Evolutionary conservation across 2,329 filamentous ascomycete species (phyloP).

Genomic region (Aspergillus terreus): DNA sequence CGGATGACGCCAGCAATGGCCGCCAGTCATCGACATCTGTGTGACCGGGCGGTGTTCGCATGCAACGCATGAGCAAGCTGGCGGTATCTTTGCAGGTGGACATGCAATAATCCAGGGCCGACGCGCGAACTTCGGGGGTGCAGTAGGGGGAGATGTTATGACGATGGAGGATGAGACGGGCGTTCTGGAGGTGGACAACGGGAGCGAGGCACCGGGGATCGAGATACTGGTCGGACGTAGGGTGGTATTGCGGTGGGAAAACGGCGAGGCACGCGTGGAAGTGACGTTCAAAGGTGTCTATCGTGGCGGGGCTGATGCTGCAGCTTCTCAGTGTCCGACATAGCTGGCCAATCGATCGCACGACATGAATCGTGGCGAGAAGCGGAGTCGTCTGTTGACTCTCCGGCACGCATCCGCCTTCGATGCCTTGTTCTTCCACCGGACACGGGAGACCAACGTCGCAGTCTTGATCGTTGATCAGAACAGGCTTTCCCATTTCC

Average conservation of each 20-base stretch:
- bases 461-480: slow-evolving; percentile 86
- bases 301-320: slow-evolving; percentile 61
- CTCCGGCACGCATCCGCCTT: slow-evolving; percentile 44
- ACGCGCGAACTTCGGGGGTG: slow-evolving; percentile 59
- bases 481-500: slow-evolving; percentile 73
- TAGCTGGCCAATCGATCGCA: slow-evolving; percentile 71
- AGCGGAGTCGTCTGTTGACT: slow-evolving; percentile 64
- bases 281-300: slow-evolving; percentile 77
- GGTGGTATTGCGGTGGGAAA: slow-evolving; percentile 72
- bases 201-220: slow-evolving; percentile 72
- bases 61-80: slow-evolving; percentile 65
- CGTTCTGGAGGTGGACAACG: slow-evolving; percentile 73
- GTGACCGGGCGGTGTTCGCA: slow-evolving; percentile 33
- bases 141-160: slow-evolving; percentile 79
- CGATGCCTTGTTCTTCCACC: slow-evolving; percentile 67
- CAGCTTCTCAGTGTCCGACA: slow-evolving; percentile 66
- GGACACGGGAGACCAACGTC: slow-evolving; percentile 76
- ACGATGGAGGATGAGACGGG: slow-evolving; percentile 79
- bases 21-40: slow-evolving; percentile 46
- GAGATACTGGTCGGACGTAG: slow-evolving; percentile 62
- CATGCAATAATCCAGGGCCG: slow-evolving; percentile 74
- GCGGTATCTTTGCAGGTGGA: slow-evolving; percentile 74
- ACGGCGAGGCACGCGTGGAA: slow-evolving; percentile 70
- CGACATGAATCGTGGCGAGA: slow-evolving; percentile 75
- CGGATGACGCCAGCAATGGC: slow-evolving; percentile 59